phyloP scores from a whole-genome alignment of 2,329 filamentous ascomycete genomes.

The Colletotrichum sp. region DNA sequence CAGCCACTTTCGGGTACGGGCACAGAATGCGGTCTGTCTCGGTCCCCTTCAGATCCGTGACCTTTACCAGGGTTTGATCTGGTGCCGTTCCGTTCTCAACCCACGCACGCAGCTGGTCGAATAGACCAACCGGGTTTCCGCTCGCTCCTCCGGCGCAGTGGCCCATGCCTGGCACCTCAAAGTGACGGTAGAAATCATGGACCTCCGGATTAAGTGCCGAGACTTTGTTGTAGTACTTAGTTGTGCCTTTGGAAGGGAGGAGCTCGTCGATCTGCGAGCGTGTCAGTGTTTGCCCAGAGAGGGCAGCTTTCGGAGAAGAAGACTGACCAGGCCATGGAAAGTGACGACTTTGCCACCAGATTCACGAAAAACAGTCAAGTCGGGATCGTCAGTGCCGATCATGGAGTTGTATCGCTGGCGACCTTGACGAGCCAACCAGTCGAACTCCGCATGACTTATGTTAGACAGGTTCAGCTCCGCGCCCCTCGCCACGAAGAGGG shows the following conservation, averaged over 20 bases:
- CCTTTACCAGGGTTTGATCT: neutral
- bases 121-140: slow-evolving; percentile 3
- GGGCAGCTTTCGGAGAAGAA: neutral
- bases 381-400: slow-evolving; percentile 33
- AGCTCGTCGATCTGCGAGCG: slow-evolving; percentile 34
- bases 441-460: slow-evolving; percentile 16
- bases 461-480: slow-evolving; percentile 27
- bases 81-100: slow-evolving; percentile 23
- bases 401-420: slow-evolving; percentile 8
- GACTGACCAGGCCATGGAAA: slow-evolving; percentile 40
- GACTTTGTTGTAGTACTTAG: slow-evolving; percentile 29
- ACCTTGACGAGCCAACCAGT: neutral
- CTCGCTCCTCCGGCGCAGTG: slow-evolving; percentile 12
- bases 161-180: slow-evolving; percentile 6
- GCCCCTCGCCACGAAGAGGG: slow-evolving; percentile 31
- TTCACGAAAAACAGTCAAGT: slow-evolving; percentile 31
- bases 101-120: slow-evolving; percentile 18
- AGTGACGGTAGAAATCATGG: slow-evolving; percentile 3
- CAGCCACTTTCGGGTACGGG: slow-evolving; percentile 29
- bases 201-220: neutral
- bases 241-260: slow-evolving; percentile 34
- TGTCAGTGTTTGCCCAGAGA: neutral
- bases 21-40: slow-evolving; percentile 38
- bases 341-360: slow-evolving; percentile 45
- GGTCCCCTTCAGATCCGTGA: neutral